phyloP scores from a whole-genome alignment of 2,329 filamentous ascomycete species.

The Alternaria gansuensis region DNA sequence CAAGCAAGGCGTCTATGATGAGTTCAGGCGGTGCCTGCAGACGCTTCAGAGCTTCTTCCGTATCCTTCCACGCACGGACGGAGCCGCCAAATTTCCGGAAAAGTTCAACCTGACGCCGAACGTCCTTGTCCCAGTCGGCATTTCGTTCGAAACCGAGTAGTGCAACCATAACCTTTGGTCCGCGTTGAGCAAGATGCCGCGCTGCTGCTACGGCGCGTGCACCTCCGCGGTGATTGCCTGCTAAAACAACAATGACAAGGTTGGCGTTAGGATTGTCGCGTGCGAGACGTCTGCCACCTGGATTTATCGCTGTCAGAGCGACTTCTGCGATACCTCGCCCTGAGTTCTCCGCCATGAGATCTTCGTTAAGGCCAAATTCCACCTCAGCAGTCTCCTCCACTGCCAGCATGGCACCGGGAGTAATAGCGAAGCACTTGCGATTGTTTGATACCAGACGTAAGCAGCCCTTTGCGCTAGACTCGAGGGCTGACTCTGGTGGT shows the following conservation, averaged over 20 bases:
- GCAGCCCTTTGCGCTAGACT: conserved; percentile 40
- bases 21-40: conserved; percentile 74
- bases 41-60: conserved; percentile 62
- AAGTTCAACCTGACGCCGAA: conserved; percentile 82
- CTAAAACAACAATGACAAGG: conserved; percentile 77
- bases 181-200: conserved; percentile 85
- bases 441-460: conserved; percentile 65
- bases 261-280: conserved; percentile 58
- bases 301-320: conserved; percentile 71
- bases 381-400: conserved; percentile 90
- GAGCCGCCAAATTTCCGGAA: conserved; percentile 84
- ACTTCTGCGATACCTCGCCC: conserved; percentile 89
- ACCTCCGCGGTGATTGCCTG: conserved; percentile 92
- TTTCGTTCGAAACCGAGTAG: conserved; percentile 86
- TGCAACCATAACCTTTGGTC: conserved; percentile 80
- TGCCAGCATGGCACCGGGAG: conserved; percentile 85
- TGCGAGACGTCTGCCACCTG: conserved; percentile 66
- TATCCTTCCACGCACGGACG: conserved; percentile 69
- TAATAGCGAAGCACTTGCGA: conserved; percentile 65
- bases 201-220: conserved; percentile 85
- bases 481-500: conserved; percentile 51
- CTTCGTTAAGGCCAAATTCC: conserved; percentile 85
- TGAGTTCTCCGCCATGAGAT: conserved; percentile 91
- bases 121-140: conserved; percentile 78
- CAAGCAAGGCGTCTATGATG: conserved; percentile 88